phyloP scores from a whole-genome alignment of 768 basidiomycete species.

The Amanita pallidorosea region DNA sequence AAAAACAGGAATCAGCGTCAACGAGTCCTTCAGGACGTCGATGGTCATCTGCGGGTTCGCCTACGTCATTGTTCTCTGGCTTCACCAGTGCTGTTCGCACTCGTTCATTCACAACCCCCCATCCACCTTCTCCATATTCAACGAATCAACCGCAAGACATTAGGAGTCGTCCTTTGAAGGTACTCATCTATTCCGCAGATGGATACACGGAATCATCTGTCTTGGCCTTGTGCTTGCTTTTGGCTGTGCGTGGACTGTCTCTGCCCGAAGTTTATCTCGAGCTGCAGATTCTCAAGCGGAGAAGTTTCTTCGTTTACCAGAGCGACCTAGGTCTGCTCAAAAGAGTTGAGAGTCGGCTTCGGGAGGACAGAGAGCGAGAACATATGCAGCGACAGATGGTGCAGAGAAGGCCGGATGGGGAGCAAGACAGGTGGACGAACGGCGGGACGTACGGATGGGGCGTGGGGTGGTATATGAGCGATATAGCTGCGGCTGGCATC shows the following conservation, averaged over 20 bases:
- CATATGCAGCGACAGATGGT: slow-evolving; percentile 21
- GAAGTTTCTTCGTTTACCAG: slow-evolving; percentile 91
- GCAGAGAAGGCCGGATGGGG: slow-evolving; percentile 13
- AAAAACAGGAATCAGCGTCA: slow-evolving; percentile 6
- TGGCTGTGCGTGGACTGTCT: slow-evolving; percentile 55
- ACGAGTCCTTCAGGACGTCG: slow-evolving; percentile 17
- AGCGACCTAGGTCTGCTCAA: slow-evolving; percentile 65
- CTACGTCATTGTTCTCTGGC: slow-evolving; percentile 12
- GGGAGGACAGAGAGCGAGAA: slow-evolving; percentile 31
- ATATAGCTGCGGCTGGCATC: background rate
- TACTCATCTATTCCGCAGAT: slow-evolving; percentile 76
- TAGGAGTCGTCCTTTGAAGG: slow-evolving; percentile 54
- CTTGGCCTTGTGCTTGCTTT: slow-evolving; percentile 77
- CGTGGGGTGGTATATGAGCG: slow-evolving; percentile 5
- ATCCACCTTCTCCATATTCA: slow-evolving; percentile 11
- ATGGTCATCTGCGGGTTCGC: slow-evolving; percentile 29
- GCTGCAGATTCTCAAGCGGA: slow-evolving; percentile 67
- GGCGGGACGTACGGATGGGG: background rate
- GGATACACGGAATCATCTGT: slow-evolving; percentile 92
- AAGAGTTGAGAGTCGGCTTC: slow-evolving; percentile 47
- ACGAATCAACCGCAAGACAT: slow-evolving; percentile 16
- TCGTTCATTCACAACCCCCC: slow-evolving; percentile 24
- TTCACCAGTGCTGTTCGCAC: slow-evolving; percentile 15
- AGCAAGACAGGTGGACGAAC: slow-evolving; percentile 11
- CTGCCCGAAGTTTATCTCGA: slow-evolving; percentile 90